These are phyloP conservation scores for Fusarium stilboides DNA, from an alignment of 2,329 filamentous ascomycete species.

Conservation along the genomic window DNA sequence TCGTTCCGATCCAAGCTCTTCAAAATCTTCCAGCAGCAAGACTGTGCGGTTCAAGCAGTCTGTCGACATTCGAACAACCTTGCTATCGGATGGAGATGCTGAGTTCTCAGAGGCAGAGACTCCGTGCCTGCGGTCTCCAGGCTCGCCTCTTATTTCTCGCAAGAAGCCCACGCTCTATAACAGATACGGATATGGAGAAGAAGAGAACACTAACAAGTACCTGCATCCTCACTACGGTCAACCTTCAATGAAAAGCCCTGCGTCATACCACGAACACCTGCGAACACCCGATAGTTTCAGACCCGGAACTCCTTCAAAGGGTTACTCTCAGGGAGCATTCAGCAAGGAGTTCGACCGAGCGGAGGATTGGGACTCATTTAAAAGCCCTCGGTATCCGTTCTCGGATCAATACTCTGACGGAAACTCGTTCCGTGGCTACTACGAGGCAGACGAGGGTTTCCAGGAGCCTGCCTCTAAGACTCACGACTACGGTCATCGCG, in stretches of 20 bases:
- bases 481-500: slow-evolving; percentile 1
- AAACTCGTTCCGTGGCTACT: slow-evolving; percentile 7
- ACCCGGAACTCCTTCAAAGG: slow-evolving; percentile 24
- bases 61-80: slow-evolving; percentile 38
- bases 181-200: slow-evolving; percentile 1
- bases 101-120: slow-evolving; percentile 33
- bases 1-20: slow-evolving; percentile 41
- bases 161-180: neutral
- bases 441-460: slow-evolving; percentile 7
- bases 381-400: slow-evolving; percentile 7
- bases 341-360: slow-evolving; percentile 38
- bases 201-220: slow-evolving; percentile 1
- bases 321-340: slow-evolving; percentile 46
- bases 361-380: slow-evolving; percentile 29
- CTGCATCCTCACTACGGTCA: slow-evolving; percentile 27
- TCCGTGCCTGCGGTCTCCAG: slow-evolving; percentile 10
- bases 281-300: slow-evolving; percentile 26
- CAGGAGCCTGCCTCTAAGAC: neutral
- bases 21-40: slow-evolving; percentile 46
- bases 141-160: slow-evolving; percentile 39
- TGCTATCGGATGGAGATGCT: slow-evolving; percentile 19
- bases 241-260: slow-evolving; percentile 7
- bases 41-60: slow-evolving; percentile 48
- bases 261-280: slow-evolving; percentile 7
- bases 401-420: neutral